Evolutionary conservation across 1,139 yeast species (phyloP).

Genomic region (Tardiomyces digboiensis): DNA sequence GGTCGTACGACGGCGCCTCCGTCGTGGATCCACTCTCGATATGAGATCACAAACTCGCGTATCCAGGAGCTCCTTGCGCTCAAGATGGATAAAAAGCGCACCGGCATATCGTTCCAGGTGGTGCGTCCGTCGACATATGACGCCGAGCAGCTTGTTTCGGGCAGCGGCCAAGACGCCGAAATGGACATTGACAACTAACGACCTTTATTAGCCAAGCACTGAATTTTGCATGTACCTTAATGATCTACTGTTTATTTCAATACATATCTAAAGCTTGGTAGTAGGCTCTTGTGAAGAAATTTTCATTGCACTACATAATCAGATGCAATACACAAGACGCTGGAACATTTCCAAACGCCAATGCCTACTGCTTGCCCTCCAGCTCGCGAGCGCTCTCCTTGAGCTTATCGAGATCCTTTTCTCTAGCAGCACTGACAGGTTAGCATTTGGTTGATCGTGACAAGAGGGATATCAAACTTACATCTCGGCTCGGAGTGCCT

Average conservation of each 20-base stretch:
- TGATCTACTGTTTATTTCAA: too few species aligned
- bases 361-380: conserved; percentile 26
- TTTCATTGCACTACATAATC: too few species aligned
- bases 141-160: conserved; percentile 6
- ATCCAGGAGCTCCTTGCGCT: conserved; percentile 17
- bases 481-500: conserved; percentile 16
- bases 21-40: conserved; percentile 77
- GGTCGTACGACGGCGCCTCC: conserved; percentile 60
- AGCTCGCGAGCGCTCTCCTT: conserved; percentile 19
- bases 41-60: conserved; percentile 22
- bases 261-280: too few species aligned
- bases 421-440: conserved; percentile 6
- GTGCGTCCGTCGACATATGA: conserved; percentile 5
- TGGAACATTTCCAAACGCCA: too few species aligned
- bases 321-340: too few species aligned
- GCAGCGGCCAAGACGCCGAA: not conserved
- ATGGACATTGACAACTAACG: not conserved
- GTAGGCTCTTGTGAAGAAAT: too few species aligned
- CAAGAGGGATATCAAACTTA: conserved; percentile 1
- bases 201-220: too few species aligned
- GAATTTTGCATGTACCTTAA: too few species aligned
- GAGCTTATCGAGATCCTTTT: conserved; percentile 18
- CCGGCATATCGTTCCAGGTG: not conserved
- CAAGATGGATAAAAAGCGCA: conserved; percentile 2
- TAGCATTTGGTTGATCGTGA: not conserved